phyloP scores from a whole-genome alignment of 208 protist species.

The Crithidia bombi region DNA sequence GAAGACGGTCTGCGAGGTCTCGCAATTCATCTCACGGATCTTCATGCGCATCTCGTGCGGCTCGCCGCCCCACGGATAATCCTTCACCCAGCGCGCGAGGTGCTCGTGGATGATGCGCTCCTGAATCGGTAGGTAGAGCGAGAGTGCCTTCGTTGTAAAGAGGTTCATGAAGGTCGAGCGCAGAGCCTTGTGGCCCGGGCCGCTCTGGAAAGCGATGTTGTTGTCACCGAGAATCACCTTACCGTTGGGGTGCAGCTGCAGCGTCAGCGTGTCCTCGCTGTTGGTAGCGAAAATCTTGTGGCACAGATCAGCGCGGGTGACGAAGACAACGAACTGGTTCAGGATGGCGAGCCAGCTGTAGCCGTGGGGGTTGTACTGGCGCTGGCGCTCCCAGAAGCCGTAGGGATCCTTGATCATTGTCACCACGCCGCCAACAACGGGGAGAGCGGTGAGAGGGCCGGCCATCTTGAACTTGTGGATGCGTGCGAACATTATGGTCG shows the following conservation, averaged over 20 bases:
- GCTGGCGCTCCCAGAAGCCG: conserved; percentile 83
- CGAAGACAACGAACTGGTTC: conserved; percentile 78
- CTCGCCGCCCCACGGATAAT: conserved; percentile 56
- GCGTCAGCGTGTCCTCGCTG: conserved; percentile 74
- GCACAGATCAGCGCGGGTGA: conserved; percentile 77
- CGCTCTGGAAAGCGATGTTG: conserved; percentile 89
- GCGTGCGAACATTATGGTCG: conserved; percentile 65
- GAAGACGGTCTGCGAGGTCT: conserved; percentile 93
- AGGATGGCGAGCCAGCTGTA: conserved; percentile 85
- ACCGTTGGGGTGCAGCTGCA: conserved; percentile 85
- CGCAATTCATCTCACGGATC: conserved; percentile 92
- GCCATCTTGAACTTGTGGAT: conserved; percentile 79
- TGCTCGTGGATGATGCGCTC: conserved; percentile 76
- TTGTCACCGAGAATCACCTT: conserved; percentile 87
- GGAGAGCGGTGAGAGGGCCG: conserved; percentile 61
- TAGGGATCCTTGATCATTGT: conserved; percentile 85
- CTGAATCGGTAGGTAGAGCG: conserved; percentile 83
- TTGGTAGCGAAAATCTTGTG: conserved; percentile 86
- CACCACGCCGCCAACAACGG: conserved; percentile 69
- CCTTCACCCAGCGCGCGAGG: conserved; percentile 63
- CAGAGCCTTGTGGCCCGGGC: conserved; percentile 81
- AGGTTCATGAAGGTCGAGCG: conserved; percentile 88
- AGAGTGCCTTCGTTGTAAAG: conserved; percentile 85
- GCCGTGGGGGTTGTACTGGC: conserved; percentile 67
- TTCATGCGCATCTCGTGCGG: conserved; percentile 82